phyloP scores from a whole-genome alignment of 2,329 filamentous ascomycete species.

The Diaporthe vaccinii region DNA sequence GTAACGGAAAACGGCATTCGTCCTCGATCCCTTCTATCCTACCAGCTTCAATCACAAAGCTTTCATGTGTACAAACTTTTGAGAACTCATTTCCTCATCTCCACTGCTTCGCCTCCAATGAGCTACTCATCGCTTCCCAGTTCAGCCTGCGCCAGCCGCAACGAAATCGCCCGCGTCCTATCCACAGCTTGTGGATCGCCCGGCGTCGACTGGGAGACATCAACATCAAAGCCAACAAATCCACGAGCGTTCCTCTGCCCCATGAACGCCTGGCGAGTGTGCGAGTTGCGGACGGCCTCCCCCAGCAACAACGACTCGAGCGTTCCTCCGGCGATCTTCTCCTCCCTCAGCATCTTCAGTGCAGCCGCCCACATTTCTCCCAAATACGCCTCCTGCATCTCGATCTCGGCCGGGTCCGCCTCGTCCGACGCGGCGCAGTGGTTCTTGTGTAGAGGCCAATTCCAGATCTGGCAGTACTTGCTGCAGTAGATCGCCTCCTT shows the following conservation, averaged over 20 bases:
- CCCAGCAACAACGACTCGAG: neutral
- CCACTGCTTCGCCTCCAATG: neutral
- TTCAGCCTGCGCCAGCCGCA: neutral
- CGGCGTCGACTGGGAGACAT: neutral
- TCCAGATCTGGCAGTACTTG: constrained; percentile 38
- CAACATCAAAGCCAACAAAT: neutral
- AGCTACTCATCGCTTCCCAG: neutral
- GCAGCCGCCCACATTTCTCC: constrained; percentile 15
- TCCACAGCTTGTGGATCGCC: neutral
- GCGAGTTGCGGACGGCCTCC: neutral
- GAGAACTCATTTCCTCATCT: neutral
- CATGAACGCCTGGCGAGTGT: too few species aligned
- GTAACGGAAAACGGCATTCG: too few species aligned
- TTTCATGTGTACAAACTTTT: neutral
- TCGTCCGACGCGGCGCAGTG: neutral
- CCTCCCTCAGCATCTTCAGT: constrained; percentile 3
- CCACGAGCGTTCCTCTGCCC: neutral
- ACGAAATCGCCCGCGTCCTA: neutral
- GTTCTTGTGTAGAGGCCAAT: constrained; percentile 6
- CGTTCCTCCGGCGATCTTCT: neutral
- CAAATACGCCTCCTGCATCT: constrained; percentile 1
- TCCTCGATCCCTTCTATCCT: too few species aligned
- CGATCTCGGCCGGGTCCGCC: constrained; percentile 2
- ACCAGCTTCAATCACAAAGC: neutral
- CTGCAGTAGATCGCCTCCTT: constrained; percentile 21